These are phyloP conservation scores for Xylaria grammica DNA, from an alignment of 495 filamentous ascomycete species.

Conservation along the genomic window DNA sequence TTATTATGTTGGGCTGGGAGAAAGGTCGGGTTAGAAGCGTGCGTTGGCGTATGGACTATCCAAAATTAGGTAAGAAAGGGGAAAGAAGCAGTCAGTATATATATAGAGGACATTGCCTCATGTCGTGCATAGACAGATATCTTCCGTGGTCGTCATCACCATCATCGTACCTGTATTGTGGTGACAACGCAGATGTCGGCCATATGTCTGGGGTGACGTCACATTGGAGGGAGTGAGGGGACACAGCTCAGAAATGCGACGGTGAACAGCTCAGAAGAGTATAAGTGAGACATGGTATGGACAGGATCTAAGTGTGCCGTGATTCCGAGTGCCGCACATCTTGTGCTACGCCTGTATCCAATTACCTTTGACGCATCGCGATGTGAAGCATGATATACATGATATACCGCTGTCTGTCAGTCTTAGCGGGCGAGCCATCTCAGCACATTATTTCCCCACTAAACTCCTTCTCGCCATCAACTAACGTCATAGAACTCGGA, in stretches of 20 bases:
- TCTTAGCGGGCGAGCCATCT: too few species aligned
- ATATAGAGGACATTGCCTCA: background rate
- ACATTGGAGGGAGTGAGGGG: background rate
- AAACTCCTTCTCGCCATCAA: too few species aligned
- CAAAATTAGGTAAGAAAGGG: background rate
- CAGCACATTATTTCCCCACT: too few species aligned
- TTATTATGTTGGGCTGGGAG: background rate
- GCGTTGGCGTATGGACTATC: background rate
- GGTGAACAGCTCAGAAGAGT: conserved; percentile 1
- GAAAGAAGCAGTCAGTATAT: background rate
- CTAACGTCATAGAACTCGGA: conserved; percentile 13
- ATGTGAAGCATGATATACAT: background rate
- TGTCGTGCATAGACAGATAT: background rate
- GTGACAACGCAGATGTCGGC: too few species aligned
- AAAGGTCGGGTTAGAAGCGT: background rate
- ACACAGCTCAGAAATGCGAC: background rate
- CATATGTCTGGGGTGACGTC: conserved; percentile 1
- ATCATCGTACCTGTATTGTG: background rate
- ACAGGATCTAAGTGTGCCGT: conserved; percentile 1
- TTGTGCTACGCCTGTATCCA: background rate
- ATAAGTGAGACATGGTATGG: background rate
- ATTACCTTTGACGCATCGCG: background rate
- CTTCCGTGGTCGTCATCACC: background rate
- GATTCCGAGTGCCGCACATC: background rate
- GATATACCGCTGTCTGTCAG: too few species aligned